Conservation (phyloP, 805 yeast species). For the Hagleromyces aurorensis region DNA sequence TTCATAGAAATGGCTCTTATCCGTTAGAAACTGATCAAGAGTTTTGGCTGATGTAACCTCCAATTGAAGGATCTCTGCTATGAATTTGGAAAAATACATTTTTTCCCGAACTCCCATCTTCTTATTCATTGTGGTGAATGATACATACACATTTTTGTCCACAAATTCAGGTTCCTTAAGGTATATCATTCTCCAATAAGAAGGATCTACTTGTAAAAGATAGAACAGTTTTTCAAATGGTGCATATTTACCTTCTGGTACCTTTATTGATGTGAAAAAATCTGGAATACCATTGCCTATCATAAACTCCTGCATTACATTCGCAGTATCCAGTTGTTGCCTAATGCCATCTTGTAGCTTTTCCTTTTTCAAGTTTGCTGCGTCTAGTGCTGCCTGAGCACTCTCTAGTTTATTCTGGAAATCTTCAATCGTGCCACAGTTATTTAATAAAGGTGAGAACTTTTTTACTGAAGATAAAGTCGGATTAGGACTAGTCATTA, state of each 20-base stretch:
- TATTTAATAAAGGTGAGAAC: slow-evolving; percentile 69
- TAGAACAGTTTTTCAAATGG: slow-evolving; percentile 70
- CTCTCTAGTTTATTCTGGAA: slow-evolving; percentile 65
- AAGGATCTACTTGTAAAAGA: slow-evolving; percentile 75
- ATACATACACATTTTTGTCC: slow-evolving; percentile 23
- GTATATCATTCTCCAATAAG: slow-evolving; percentile 55
- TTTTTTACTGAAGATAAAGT: slow-evolving; percentile 67
- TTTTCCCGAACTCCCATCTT: slow-evolving; percentile 51
- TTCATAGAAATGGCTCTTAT: slow-evolving; percentile 35
- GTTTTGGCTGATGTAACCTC: slow-evolving; percentile 31
- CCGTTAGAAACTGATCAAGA: slow-evolving; percentile 21
- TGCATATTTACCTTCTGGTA: slow-evolving; percentile 15
- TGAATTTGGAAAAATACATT: slow-evolving; percentile 50
- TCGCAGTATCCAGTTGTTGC: slow-evolving; percentile 69
- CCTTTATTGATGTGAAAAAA: slow-evolving; percentile 7
- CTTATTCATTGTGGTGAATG: slow-evolving; percentile 26
- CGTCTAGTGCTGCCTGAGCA: slow-evolving; percentile 58
- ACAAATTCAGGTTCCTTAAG: slow-evolving; percentile 28
- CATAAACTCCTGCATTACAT: slow-evolving; percentile 68
- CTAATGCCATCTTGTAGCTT: slow-evolving; percentile 66
- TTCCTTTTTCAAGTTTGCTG: slow-evolving; percentile 62
- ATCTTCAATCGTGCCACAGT: slow-evolving; percentile 63
- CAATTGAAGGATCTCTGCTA: slow-evolving; percentile 39
- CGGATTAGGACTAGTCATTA: slow-evolving; percentile 66
- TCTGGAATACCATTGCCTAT: slow-evolving; percentile 41